Evolutionary conservation across 371 early-diverging fungal species (phyloP), one percentile per base, ranked within the genome.

Genomic region (Blakeslea trispora): DNA sequence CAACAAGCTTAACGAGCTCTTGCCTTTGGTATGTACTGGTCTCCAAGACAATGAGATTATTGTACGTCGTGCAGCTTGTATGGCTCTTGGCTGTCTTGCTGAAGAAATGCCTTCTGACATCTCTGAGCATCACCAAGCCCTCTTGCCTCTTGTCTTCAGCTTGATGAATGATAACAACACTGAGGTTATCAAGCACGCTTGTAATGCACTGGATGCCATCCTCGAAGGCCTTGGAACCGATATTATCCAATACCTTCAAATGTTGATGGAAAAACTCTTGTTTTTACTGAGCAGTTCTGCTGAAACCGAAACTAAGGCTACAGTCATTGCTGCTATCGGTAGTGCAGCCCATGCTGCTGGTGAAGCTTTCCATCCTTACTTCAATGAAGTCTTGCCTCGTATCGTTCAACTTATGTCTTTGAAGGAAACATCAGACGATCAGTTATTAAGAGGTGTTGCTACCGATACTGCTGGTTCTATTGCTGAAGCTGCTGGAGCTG

Each of bases 1-100:
- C 41, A 74, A 79, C 48, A 82, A 82, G 61, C 72, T 91, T 49
- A 74, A 79, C 19, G 92, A 91, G 15, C 67, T 94, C 32, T 72
- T 94, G 21, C 75, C 83, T 5, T 57, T 93, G 13, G 81, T 95
- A 1, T 82, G 84, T 55, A 67, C 77, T 24, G 92, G 90, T 45
- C 83, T 95, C 23, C 86, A 87, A 57, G 94, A 95, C 52, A 77
- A 84, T 13, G 86, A 90, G 21, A 67, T 74, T 7, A 65, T 75
- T 35, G 95, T 95, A 21, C 87, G 93, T 58, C 83, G 88, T 19
- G 91, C 92, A 24, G 91, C 93, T 17, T 95, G 95, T 61, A 84
- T 91, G 75, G 91, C 94, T 1, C 76, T 95, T 45, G 84, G 89
- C 34, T 77, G 87, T 45, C 76, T 95, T 68, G 88, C 92, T 5